Evolutionary conservation across 169 alveolate genomes (phyloP).

Genomic region (Theileria orientalis): DNA sequence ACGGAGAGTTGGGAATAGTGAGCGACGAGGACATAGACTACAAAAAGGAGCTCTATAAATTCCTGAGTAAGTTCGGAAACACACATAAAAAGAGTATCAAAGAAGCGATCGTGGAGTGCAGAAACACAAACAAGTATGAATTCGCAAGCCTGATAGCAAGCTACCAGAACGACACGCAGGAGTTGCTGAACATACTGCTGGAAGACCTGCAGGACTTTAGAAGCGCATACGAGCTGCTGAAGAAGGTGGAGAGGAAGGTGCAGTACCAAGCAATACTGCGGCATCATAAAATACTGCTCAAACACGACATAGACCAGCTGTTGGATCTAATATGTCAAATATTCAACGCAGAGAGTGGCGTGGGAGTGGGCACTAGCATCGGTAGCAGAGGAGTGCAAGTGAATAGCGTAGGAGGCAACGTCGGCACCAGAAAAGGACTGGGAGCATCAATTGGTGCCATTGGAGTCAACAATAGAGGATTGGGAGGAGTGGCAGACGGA

Average conservation of each 20-base stretch:
- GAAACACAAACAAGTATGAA: slow-evolving; percentile 43
- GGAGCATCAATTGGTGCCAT: background rate
- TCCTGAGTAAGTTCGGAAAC: slow-evolving; percentile 44
- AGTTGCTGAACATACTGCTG: slow-evolving; percentile 46
- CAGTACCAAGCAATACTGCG: slow-evolving; percentile 35
- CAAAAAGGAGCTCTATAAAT: slow-evolving; percentile 13
- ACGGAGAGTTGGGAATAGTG: background rate
- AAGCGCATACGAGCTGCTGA: slow-evolving; percentile 32
- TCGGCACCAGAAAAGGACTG: no score
- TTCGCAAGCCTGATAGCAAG: slow-evolving; percentile 54
- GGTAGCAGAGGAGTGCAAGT: no score
- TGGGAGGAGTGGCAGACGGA: background rate
- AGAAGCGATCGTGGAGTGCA: slow-evolving; percentile 45
- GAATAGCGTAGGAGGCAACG: no score
- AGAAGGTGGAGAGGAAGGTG: slow-evolving; percentile 9
- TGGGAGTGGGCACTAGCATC: background rate
- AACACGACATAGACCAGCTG: slow-evolving; percentile 16
- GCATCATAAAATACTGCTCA: slow-evolving; percentile 42
- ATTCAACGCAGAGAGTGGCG: background rate
- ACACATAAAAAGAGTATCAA: slow-evolving; percentile 48
- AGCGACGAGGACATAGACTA: background rate
- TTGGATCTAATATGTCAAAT: slow-evolving; percentile 21
- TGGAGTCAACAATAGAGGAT: background rate
- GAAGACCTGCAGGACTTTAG: slow-evolving; percentile 58
- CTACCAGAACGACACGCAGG: slow-evolving; percentile 48